phyloP scores from a whole-genome alignment of 305 asterid species.

The Fraxinus greggii region DNA sequence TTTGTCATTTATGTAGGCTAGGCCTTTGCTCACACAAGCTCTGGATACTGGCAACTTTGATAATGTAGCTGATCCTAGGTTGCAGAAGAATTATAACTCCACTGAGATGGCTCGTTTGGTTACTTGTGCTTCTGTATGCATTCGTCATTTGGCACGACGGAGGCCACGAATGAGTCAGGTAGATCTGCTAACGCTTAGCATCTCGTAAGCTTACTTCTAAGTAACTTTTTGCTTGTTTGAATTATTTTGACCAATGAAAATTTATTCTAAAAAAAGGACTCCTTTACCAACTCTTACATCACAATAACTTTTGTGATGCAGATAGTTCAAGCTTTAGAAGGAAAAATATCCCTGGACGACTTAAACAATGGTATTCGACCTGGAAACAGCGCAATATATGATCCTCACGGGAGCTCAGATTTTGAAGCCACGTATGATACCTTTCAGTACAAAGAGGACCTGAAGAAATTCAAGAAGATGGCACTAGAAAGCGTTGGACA shows the following conservation, averaged over 20 bases:
- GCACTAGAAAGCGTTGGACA: conserved; percentile 56
- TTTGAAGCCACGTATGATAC: conserved; percentile 52
- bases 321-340: conserved; percentile 72
- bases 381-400: conserved; percentile 40
- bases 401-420: conserved; percentile 59
- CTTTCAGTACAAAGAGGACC: conserved; percentile 71
- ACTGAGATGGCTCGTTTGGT: conserved; percentile 74
- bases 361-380: conserved; percentile 49
- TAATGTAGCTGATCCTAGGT: conserved; percentile 62
- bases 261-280: neutral
- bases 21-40: conserved; percentile 79
- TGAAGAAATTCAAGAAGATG: conserved; percentile 68
- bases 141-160: conserved; percentile 77
- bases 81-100: conserved; percentile 54
- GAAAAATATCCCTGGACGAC: conserved; percentile 51
- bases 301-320: conserved; percentile 28
- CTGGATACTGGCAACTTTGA: conserved; percentile 56
- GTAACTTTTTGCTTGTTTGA: neutral
- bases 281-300: neutral
- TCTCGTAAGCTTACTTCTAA: neutral
- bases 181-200: neutral
- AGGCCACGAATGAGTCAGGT: conserved; percentile 88
- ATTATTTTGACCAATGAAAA: neutral
- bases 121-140: conserved; percentile 77
- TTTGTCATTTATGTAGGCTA: conserved; percentile 47